Conservation (phyloP, 2,329 filamentous ascomycete species). For the Huntiella moniliformis region DNA sequence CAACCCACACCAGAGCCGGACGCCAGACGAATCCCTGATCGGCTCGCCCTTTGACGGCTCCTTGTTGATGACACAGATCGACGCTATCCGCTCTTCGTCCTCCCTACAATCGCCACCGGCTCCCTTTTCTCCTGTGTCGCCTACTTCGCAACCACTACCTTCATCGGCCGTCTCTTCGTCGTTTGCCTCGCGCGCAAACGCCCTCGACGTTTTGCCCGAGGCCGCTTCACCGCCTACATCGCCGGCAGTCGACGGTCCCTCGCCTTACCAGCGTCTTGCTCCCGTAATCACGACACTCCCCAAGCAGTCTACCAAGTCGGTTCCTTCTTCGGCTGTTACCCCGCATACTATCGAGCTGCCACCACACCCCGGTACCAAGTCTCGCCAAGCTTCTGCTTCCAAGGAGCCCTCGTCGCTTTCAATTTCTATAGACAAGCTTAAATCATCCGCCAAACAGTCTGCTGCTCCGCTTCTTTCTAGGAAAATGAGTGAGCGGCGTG, state of each 20-base stretch:
- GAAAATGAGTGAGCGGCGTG: constrained; percentile 30
- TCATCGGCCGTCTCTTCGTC: neutral
- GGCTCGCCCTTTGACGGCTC: constrained; percentile 8
- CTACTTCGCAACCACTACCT: neutral
- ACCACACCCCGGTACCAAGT: constrained; percentile 1
- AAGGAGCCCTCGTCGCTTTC: constrained; percentile 42
- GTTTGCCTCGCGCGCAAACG: constrained; percentile 11
- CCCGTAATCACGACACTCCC: neutral
- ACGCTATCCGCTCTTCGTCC: constrained; percentile 6
- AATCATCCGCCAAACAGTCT: constrained; percentile 4
- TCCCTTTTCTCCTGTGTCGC: neutral
- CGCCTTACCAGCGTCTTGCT: neutral
- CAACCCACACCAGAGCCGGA: neutral
- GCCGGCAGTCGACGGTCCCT: constrained; percentile 1
- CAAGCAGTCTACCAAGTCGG: neutral
- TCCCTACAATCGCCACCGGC: neutral
- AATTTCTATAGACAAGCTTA: constrained; percentile 21
- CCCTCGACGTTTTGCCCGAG: constrained; percentile 9
- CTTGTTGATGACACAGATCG: constrained; percentile 5
- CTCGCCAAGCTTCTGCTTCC: neutral
- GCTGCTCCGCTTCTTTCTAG: constrained; percentile 25
- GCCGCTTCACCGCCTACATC: constrained; percentile 9
- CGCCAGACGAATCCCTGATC: constrained; percentile 7
- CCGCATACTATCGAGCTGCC: constrained; percentile 2
- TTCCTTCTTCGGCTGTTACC: neutral